Evolutionary conservation across 768 basidiomycete genomes (phyloP), one percentile per base, ranked within the genome.

Genomic region (Boletus rubroflammeus): DNA sequence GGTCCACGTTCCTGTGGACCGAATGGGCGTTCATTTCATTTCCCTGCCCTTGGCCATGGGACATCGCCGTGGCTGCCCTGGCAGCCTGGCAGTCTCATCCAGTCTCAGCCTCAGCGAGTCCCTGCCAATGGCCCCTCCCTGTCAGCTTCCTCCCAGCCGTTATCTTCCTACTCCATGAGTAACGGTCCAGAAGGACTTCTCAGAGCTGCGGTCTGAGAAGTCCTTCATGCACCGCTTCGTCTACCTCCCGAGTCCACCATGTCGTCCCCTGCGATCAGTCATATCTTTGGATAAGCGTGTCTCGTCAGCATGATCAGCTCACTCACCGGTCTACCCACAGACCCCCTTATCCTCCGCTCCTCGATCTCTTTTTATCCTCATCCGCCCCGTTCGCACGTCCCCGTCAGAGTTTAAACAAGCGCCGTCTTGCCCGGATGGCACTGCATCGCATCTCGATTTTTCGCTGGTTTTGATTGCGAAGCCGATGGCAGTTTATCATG

Each of bases 401-500:
- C 52, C 52, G 52, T 52, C 55, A 53, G 38, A 45, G 34, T 58
- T 47, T 58, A 35, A 43, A 39, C 46, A 46, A 32, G 48, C 23
- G 43, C 61, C 63, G 66, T 57, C 54, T 15, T 64, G 32, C 26
- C 53, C 61, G 55, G 59, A 57, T 46, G 31, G 42, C 47, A 57
- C 32, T 21, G 58, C 56, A 53, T 42, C 51, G 38, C 44, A 57
- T 65, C 56, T 47, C 56, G 48, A 57, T 57, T 60, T 65, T 60
- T 64, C 23, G 55, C 64, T 57, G 29, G 44, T 49, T 56, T 57
- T 59, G 57, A 60, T 60, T 54, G 57, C 57, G 57, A 65, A 62
- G 67, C 60, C 58, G 55, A 65, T 65, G 61, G 54, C 57, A 67
- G 67, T 69, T 65, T 68, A 68, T 68, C 67, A 69, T 60, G 39